Evolutionary conservation across 2,329 filamentous ascomycete genomes (phyloP), one percentile per base, ranked within the genome.

Genomic region (Cladosporium sp.): DNA sequence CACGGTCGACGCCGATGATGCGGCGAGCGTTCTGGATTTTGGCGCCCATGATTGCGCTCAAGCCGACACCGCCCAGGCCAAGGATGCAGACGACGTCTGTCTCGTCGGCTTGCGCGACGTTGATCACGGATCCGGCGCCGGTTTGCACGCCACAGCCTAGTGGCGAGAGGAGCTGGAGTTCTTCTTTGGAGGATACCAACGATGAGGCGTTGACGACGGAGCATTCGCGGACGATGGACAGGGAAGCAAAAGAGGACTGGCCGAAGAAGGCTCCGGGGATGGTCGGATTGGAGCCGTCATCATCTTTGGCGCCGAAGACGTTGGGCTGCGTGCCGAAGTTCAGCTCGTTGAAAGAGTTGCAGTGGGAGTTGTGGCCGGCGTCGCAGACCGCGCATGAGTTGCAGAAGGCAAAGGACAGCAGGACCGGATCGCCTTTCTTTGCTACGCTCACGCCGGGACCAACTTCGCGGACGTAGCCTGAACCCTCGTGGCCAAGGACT

Each of bases 401-500:
- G 73, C 83, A 85, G 65, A 77, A 80, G n/a, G 78, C 76, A 70
- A 83, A 84, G 18, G 81, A 82, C 5, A 84, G 73, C 16, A 84
- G 71, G 5, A 84, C 81, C 1, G 80, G 77, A 66, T 85, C 82
- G 37, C 81, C 82, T 31, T 75, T 67, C 58, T 78, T 72, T 16
- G 81, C 81, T 7, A 78, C 73, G 1, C 73, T 78, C 16, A 83
- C 78, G 1, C 75, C 76, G 2, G 73, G 70, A 4, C 82, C 83
- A 50, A 81, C 73, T 63, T 77, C 72, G 62, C 78, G 77, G 16
- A 87, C 83, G 64, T 84, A 81, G 7, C 84, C 84, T 1, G 82
- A 74, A 62, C 77, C 84, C 76, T 86, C 84, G 67, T 87, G 85
- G 2, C 84, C 85, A 18, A 85, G 73, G 1, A 86, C 78, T 29